Evolutionary conservation across 768 basidiomycete species (phyloP).

Genomic region (Clitopilus hobsonii): DNA sequence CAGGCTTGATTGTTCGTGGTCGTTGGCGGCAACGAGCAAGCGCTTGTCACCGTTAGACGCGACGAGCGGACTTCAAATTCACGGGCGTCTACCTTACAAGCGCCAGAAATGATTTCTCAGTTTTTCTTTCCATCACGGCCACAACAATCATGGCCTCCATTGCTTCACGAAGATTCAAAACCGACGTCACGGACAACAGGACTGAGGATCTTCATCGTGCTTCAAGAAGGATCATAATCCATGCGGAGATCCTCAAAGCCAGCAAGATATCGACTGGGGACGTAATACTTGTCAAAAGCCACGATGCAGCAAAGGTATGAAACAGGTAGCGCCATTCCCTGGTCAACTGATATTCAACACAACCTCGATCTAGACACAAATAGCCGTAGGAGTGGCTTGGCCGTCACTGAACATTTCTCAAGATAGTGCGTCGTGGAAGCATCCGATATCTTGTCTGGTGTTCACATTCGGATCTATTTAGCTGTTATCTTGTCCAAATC

Average conservation of each 20-base stretch:
- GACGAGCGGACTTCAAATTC: neutral
- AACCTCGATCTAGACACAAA: constrained; percentile 30
- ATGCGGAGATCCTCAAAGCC: constrained; percentile 55
- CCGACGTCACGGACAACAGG: constrained; percentile 26
- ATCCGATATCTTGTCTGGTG: neutral
- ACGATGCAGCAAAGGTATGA: constrained; percentile 22
- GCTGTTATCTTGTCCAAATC: constrained; percentile 54
- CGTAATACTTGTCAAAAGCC: constrained; percentile 49
- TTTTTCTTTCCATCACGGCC: neutral
- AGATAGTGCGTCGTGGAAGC: constrained; percentile 41
- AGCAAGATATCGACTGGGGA: constrained; percentile 68
- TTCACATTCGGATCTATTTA: constrained; percentile 19
- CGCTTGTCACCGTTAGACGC: neutral
- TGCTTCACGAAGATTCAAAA: constrained; percentile 34
- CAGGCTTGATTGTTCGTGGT: neutral
- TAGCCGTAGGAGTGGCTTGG: constrained; percentile 71
- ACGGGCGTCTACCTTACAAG: neutral
- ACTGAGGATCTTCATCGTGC: constrained; percentile 41
- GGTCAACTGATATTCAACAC: constrained; percentile 10
- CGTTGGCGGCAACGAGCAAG: neutral
- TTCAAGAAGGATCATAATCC: constrained; percentile 58
- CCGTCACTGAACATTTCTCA: constrained; percentile 60
- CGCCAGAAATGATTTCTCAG: neutral
- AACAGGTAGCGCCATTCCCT: constrained; percentile 18
- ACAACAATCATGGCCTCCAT: constrained; percentile 5